Base-by-base conservation (phyloP, 129 eudicot species). In the Flaveria trinervia region DNA sequence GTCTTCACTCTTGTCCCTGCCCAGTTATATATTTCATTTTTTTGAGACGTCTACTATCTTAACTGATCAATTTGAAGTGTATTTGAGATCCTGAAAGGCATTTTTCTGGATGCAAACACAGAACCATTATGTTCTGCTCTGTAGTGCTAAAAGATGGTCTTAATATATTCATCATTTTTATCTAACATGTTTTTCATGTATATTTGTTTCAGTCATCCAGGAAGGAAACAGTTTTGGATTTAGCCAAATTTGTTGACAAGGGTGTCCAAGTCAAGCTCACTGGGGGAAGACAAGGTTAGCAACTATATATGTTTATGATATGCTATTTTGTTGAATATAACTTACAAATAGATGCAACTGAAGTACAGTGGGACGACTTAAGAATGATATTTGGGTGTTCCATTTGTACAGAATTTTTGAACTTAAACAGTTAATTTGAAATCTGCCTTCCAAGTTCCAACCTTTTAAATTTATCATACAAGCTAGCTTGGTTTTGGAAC, bases 261-360 rank as follows among this genome's bases (percentile, higher is more conserved):
- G 97, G 97, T 69, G 99, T 94, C 80, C 99, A 94, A 86, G 99
- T 94, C 68, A 94, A 94, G 86, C 97, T 94, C 68, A 94, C 99
- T 36, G 97, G 99, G 61, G 99, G 99, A 83, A 91, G 99, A 48
- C 97, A 91, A 89, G 99, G 99, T 91, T 17, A 52, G 86, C 65
- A 44, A n/a, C 60, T 16, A 55, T 33, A 33, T 43, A 77, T 22
- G 17, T 71, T n/a, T 44, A 17, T 13, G 49, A 9, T 73, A 41
- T 17, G 2, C 18, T 30, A 7, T 65, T 68, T 55, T 2, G 12
- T 44, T 65, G 25, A 48, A 30, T 71, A 64, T 44, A 28, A 69
- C 61, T 56, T 23, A 23, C 44, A 20, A 36, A 55, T 74, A 20
- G 22, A 43, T 45, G 18, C 44, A 54, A 14, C 51, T 59, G 60